These are phyloP conservation scores for Angophora floribunda DNA, from an alignment of 345 rosid genomes.

Conservation along the genomic window DNA sequence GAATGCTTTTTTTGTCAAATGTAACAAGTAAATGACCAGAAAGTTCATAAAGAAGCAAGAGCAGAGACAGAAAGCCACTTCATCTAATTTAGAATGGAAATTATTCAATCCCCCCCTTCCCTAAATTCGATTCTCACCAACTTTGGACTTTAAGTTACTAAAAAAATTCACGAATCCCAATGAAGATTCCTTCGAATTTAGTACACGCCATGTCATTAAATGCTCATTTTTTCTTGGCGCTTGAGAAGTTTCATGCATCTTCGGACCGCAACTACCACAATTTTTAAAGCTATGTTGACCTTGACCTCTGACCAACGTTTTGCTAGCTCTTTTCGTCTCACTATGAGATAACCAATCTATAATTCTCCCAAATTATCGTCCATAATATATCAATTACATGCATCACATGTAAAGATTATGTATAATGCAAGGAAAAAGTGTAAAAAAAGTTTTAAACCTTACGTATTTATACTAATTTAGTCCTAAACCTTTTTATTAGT, in stretches of 20 bases:
- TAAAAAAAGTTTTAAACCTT: too few species aligned
- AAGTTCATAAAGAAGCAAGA: neutral
- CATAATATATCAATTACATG: neutral
- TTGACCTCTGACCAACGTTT: neutral
- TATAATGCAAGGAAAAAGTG: neutral
- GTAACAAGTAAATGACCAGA: neutral
- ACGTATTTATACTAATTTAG: too few species aligned
- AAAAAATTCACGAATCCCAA: neutral
- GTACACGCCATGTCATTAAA: neutral
- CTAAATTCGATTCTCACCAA: neutral
- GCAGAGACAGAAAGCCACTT: neutral
- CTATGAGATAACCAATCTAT: neutral
- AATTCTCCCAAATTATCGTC: neutral
- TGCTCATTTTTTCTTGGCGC: neutral
- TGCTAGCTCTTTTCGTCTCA: neutral
- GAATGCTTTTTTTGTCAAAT: neutral
- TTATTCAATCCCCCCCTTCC: neutral
- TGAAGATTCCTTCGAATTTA: neutral
- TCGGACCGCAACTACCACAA: neutral
- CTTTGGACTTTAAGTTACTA: neutral
- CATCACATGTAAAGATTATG: neutral
- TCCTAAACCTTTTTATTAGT: too few species aligned
- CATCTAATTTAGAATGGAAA: neutral
- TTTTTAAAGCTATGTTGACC: neutral
- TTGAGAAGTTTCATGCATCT: neutral